A percentile compares a stretch with the other conserved stretches of the same genome.
Conservation (phyloP, 2,329 filamentous ascomycete genomes). For the Ilyonectria destructans region DNA sequence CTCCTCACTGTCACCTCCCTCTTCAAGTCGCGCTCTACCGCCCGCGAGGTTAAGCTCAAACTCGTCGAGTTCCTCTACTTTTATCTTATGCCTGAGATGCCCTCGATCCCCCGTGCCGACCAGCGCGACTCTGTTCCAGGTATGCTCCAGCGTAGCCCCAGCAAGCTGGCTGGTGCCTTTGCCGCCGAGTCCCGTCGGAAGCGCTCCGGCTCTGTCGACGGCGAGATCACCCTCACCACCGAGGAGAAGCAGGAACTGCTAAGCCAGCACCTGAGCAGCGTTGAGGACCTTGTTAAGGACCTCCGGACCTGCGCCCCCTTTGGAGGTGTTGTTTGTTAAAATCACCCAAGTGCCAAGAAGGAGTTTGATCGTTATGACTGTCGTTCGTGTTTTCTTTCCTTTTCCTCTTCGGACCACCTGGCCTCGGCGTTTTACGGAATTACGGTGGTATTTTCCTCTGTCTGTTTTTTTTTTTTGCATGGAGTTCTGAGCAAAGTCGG, state of each 20-base stretch:
- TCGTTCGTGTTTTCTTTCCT: slow-evolving; percentile 16
- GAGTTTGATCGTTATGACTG: not conserved
- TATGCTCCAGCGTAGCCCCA: slow-evolving; percentile 77
- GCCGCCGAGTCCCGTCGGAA: slow-evolving; percentile 52
- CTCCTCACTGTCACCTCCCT: slow-evolving; percentile 92
- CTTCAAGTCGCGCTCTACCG: slow-evolving; percentile 90
- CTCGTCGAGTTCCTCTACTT: slow-evolving; percentile 99
- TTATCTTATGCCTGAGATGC: slow-evolving; percentile 95
- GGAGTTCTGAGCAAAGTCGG: slow-evolving; percentile 47
- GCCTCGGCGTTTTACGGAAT: slow-evolving; percentile 41
- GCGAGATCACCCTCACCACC: slow-evolving; percentile 72
- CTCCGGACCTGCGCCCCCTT: slow-evolving; percentile 85
- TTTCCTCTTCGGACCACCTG: slow-evolving; percentile 17
- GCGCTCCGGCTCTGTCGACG: slow-evolving; percentile 54
- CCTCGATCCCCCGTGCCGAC: slow-evolving; percentile 68
- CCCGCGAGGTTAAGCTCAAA: slow-evolving; percentile 92
- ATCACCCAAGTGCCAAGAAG: not conserved
- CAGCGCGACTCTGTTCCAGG: slow-evolving; percentile 63
- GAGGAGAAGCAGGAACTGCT: slow-evolving; percentile 88
- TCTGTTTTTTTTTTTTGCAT: slow-evolving; percentile 37
- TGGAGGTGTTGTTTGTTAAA: slow-evolving; percentile 70
- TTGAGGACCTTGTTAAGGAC: slow-evolving; percentile 89
- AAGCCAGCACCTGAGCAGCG: slow-evolving; percentile 84
- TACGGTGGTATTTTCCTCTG: slow-evolving; percentile 21
- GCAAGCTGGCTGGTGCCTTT: slow-evolving; percentile 76